These are phyloP conservation scores for Vicia villosa DNA, from an alignment of 306 rosid species.

Conservation along the genomic window DNA sequence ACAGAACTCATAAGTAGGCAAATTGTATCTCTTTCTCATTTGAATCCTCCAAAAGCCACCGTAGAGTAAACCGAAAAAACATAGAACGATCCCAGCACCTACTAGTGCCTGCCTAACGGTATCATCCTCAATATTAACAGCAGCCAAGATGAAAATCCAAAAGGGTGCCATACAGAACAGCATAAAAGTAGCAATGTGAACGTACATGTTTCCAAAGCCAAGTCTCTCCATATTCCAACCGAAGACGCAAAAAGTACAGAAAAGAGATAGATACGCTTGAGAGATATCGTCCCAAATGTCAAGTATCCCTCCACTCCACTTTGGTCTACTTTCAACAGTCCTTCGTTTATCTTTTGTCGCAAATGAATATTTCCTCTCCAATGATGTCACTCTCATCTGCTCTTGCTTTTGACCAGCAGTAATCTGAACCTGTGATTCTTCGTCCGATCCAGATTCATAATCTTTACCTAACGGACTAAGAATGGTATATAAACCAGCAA, in stretches of 20 bases:
- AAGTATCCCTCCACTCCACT: constrained; percentile 88
- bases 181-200: constrained; percentile 83
- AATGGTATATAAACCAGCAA: constrained; percentile 75
- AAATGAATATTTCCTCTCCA: constrained; percentile 80
- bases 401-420: constrained; percentile 36
- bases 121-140: constrained; percentile 80
- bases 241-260: constrained; percentile 85
- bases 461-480: constrained; percentile 92
- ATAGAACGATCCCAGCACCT: constrained; percentile 68
- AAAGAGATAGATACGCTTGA: constrained; percentile 75
- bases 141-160: constrained; percentile 90
- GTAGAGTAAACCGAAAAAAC: constrained; percentile 79
- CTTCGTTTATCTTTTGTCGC: constrained; percentile 48
- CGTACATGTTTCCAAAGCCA: constrained; percentile 92
- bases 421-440: constrained; percentile 60
- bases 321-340: constrained; percentile 48
- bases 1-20: constrained; percentile 85
- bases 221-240: constrained; percentile 99
- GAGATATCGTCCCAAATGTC: constrained; percentile 89
- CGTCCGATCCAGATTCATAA: constrained; percentile 70
- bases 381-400: constrained; percentile 44
- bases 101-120: constrained; percentile 63
- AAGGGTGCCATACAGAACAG: constrained; percentile 96
- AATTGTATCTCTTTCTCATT: constrained; percentile 86
- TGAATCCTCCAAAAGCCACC: constrained; percentile 99